Evolutionary conservation across 768 basidiomycete genomes (phyloP), one percentile per base, ranked within the genome.

Genomic region (Termitomyces bulborhizus): DNA sequence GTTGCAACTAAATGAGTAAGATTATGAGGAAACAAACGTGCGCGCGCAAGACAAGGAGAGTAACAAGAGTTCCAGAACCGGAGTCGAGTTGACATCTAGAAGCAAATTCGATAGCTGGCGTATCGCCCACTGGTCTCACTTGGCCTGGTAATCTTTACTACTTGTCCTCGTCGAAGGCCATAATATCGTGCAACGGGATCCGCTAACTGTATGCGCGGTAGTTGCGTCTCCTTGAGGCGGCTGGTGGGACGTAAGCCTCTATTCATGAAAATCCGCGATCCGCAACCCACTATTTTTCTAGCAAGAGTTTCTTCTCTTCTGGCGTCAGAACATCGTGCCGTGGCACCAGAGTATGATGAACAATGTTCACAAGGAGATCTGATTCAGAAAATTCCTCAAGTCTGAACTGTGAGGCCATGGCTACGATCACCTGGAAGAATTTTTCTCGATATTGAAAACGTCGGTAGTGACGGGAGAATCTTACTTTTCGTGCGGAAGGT

Each of bases 181-280:
- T 98, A 99, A 71, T 99, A 98, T 56, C 95, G 84, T 41, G 97
- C 93, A n/a, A 99, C 96, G 9, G 97, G 97, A 70, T 99, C 97
- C 27, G 88, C 85, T 42, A 97, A 71, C 72, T 98, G 95, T 60
- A 99, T 98, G 24, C 97, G 90, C 46, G 97, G 97, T 54, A 99
- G 78, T 66, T 99, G 97, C 1, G 96, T 98, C 68, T 98, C 97
- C 71, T 96, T 96, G 55, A 99, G 74, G 59, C 97, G 96, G 73
- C 96, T 99, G 63, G 51, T 56, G 41, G 53, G 26, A 59, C 56
- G 62, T 59, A 58, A 60, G 46, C 58, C 51, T 50, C 58, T 51
- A 26, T 41, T 54, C 27, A 46, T 41, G 56, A 45, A 54, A 34
- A 54, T 56, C 49, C n/a, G 26, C 21, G 31, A 55, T 57, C 51